phyloP scores from a whole-genome alignment of 345 rosid genomes.

The thale cress (Arabidopsis thaliana) region TAIR10.1 NC_003070.9:29606501-29607000 shows the following conservation, averaged over 20 bases:
- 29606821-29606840: slow-evolving; percentile 4
- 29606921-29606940: neutral
- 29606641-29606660: neutral
- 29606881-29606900: neutral
- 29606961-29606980: neutral
- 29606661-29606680: slow-evolving; percentile 13
- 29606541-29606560: neutral
- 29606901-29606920: neutral
- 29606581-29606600: neutral
- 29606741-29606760: neutral
- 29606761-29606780: neutral
- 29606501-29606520: neutral
- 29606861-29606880: slow-evolving; percentile 15
- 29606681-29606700: slow-evolving; percentile 5
- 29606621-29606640: slow-evolving; percentile 3
- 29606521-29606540: slow-evolving; percentile 1
- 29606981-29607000: slow-evolving; percentile 3
- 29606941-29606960: neutral
- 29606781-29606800: neutral
- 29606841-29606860: neutral
- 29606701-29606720: slow-evolving; percentile 3
- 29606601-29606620: slow-evolving; percentile 5
- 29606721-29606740: slow-evolving; percentile 9
- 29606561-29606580: neutral
- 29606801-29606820: neutral